Conservation (phyloP, 495 filamentous ascomycete species). For the Pyrenopolyporus hunteri region DNA sequence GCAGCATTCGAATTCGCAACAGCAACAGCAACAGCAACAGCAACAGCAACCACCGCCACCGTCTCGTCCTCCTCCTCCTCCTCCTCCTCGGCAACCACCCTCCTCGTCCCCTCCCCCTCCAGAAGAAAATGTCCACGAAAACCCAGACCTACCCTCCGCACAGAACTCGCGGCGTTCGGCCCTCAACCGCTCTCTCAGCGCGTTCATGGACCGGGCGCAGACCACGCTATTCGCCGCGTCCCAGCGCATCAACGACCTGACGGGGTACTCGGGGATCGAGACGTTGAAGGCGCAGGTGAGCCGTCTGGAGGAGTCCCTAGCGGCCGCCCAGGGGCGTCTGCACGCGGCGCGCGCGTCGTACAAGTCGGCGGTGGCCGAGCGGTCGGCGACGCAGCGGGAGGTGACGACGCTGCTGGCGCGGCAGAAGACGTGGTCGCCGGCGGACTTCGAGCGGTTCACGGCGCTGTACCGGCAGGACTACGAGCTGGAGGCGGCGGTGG, state of each 20-base stretch:
- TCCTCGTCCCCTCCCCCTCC: not conserved
- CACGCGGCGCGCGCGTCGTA: slow-evolving; percentile 75
- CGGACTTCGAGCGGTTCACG: slow-evolving; percentile 94
- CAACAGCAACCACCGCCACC: slow-evolving; percentile 3
- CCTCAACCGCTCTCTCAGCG: slow-evolving; percentile 73
- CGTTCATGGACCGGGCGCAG: slow-evolving; percentile 87
- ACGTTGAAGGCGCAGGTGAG: slow-evolving; percentile 78
- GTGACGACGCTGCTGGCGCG: slow-evolving; percentile 91
- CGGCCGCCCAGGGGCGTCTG: slow-evolving; percentile 66
- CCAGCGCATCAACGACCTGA: slow-evolving; percentile 88
- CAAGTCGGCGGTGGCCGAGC: slow-evolving; percentile 74
- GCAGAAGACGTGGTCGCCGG: slow-evolving; percentile 87
- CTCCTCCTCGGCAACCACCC: too few species aligned
- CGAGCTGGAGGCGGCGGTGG: slow-evolving; percentile 86
- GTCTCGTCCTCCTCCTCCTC: slow-evolving; percentile 6
- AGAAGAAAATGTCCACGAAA: not conserved
- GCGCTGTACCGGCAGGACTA: slow-evolving; percentile 90
- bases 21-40: slow-evolving; percentile 5
- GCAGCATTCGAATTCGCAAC: too few species aligned
- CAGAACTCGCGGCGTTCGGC: slow-evolving; percentile 73
- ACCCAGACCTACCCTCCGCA: slow-evolving; percentile 73
- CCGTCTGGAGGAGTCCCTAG: slow-evolving; percentile 69
- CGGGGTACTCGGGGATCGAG: slow-evolving; percentile 94
- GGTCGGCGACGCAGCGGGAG: slow-evolving; percentile 89
- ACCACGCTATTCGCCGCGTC: slow-evolving; percentile 82